Evolutionary conservation across 805 yeast species (phyloP), one percentile per base, ranked within the genome.

Genomic region (Sugiyamaella boreocaroliniensis): DNA sequence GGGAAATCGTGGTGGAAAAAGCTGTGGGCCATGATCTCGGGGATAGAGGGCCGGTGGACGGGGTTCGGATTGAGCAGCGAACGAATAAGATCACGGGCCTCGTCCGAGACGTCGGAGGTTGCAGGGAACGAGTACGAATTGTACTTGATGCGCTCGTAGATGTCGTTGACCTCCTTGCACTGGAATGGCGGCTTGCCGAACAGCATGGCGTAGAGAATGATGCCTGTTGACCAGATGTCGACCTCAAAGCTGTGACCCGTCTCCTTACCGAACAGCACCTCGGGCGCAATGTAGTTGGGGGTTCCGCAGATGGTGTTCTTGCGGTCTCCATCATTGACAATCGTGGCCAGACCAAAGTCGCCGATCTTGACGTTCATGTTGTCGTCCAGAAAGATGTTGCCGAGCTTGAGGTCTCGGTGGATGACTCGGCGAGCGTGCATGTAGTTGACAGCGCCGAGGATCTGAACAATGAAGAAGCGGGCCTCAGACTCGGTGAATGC

Each of bases 231-330:
- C 99, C 99, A 93, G 55, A 89, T 81, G 68, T 93, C 99, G 43
- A 89, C 97, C 68, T 89, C 97, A 65, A 82, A 90, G 49, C 95
- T 83, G 68, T 93, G 99, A 8, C 98, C 99, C 11, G 81, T 77
- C 14, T 61, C 61, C 63, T 89, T 89, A 29, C 96, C 95, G 42
- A 89, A 86, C 58, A 93, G 76, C 19, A 93, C 96, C 73, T 93
- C 99, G 7, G 99, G 99, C 0, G 99, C 97, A 66, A 93, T 93
- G 68, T 93, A 93, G 71, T 93, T 93, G 55, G 99, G 99, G 20
- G 99, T 93, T 51, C 99, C 99, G 70, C 99, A 93, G 52, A 93
- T 88, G 44, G 99, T 92, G 67, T 84, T 86, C 64, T 92, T 89
- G 59, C 92, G 82, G 48, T 87, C 87, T 53, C 77, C 78, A 29